Evolutionary conservation across 306 rosid genomes (phyloP).

Genomic region (Crotalaria pallida): DNA sequence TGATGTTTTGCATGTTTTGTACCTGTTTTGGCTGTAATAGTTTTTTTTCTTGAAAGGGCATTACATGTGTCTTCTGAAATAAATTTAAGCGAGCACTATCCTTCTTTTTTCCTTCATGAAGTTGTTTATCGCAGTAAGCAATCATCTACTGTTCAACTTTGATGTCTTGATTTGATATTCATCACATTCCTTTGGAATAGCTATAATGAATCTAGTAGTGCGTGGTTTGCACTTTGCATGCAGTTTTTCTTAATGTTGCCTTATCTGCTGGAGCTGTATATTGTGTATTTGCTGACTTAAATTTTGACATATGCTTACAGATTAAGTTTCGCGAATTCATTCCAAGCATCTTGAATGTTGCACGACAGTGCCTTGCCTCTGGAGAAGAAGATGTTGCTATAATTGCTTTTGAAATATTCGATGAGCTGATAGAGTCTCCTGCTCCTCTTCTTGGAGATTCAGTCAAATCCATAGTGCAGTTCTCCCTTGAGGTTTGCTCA

Average conservation of each 20-base stretch:
- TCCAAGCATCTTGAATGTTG: slow-evolving; percentile 92
- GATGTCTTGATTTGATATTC: slow-evolving; percentile 10
- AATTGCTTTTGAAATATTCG: slow-evolving; percentile 95
- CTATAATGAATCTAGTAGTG: slow-evolving; percentile 5
- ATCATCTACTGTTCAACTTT: neutral
- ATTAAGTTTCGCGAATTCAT: slow-evolving; percentile 91
- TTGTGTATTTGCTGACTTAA: neutral
- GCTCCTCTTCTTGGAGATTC: slow-evolving; percentile 99
- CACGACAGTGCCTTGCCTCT: slow-evolving; percentile 92
- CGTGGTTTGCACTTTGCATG: neutral
- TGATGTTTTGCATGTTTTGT: neutral
- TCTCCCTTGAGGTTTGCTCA: slow-evolving; percentile 98
- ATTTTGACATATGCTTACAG: slow-evolving; percentile 32
- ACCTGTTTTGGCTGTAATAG: neutral
- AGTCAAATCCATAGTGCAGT: slow-evolving; percentile 90
- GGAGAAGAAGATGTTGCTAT: slow-evolving; percentile 98
- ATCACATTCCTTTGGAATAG: slow-evolving; percentile 8
- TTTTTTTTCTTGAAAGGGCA: neutral
- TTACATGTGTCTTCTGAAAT: neutral
- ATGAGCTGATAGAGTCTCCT: slow-evolving; percentile 97
- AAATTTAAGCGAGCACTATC: neutral
- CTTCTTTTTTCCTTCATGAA: neutral
- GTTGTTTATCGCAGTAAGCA: neutral
- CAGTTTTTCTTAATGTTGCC: slow-evolving; percentile 11
- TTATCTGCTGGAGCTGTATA: neutral